phyloP scores from a whole-genome alignment of 2,329 filamentous ascomycete species.

The Colletotrichum sp. region DNA sequence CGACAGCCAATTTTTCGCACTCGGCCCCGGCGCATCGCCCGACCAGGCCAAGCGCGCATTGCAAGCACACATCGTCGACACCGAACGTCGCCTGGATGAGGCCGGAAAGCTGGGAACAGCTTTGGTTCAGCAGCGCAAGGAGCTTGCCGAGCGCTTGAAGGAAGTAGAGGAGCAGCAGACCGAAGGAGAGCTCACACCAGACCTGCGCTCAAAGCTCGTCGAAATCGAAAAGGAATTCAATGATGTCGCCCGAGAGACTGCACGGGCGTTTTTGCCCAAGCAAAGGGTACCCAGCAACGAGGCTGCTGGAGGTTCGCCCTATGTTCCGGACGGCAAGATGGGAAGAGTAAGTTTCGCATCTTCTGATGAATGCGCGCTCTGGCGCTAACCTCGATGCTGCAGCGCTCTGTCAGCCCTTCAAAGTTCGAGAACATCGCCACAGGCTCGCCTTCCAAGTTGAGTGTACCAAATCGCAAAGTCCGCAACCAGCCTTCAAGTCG shows the following conservation, averaged over 20 bases:
- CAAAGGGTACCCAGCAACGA: constrained; percentile 79
- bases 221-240: constrained; percentile 96
- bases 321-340: constrained; percentile 55
- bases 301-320: constrained; percentile 55
- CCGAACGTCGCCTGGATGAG: constrained; percentile 88
- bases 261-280: constrained; percentile 85
- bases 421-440: constrained; percentile 86
- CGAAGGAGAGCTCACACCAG: constrained; percentile 80
- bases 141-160: constrained; percentile 79
- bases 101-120: constrained; percentile 88
- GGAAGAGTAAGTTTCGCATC: constrained; percentile 51
- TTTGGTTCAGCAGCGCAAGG: constrained; percentile 84
- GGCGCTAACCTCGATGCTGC: constrained; percentile 15
- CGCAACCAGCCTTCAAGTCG: constrained; percentile 88
- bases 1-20: constrained; percentile 78
- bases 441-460: constrained; percentile 87
- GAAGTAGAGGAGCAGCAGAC: constrained; percentile 82
- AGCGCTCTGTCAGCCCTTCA: constrained; percentile 75
- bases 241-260: constrained; percentile 88
- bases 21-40: constrained; percentile 79
- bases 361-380: neutral
- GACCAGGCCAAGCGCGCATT: constrained; percentile 87
- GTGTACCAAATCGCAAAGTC: constrained; percentile 84
- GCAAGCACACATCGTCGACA: constrained; percentile 90
- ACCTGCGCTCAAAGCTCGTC: constrained; percentile 80